These are phyloP conservation scores for Penicillium sp. DNA, from an alignment of 2,329 filamentous ascomycete genomes.

Conservation along the genomic window DNA sequence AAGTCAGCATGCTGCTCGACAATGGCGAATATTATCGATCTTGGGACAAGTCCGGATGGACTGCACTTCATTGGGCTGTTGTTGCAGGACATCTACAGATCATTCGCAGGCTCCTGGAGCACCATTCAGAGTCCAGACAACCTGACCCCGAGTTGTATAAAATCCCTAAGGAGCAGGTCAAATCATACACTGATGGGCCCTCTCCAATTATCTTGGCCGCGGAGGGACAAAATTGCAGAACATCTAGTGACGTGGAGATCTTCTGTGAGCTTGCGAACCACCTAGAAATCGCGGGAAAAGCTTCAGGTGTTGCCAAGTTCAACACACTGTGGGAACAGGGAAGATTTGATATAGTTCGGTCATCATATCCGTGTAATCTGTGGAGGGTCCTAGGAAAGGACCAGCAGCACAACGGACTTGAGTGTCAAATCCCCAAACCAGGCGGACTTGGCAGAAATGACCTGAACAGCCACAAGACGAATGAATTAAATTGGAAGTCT, in stretches of 20 bases:
- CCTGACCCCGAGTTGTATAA: background rate
- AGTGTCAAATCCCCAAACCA: no score
- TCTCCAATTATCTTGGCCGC: background rate
- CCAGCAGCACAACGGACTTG: background rate
- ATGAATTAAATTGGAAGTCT: no score
- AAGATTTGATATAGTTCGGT: background rate
- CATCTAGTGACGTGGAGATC: background rate
- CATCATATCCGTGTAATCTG: background rate
- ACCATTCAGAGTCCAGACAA: background rate
- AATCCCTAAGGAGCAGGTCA: background rate
- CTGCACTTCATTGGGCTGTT: background rate
- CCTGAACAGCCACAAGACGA: no score
- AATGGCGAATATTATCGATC: background rate
- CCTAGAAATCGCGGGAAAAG: background rate
- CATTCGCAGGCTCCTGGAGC: background rate
- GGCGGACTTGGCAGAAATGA: no score
- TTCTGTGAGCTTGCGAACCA: background rate
- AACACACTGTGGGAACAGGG: background rate
- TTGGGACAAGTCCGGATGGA: background rate
- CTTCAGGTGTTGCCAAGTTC: background rate
- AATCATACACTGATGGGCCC: background rate
- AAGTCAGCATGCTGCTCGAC: background rate
- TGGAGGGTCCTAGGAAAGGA: background rate
- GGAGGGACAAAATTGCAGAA: background rate
- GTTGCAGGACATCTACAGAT: background rate